phyloP scores from a whole-genome alignment of 1,139 yeast species.

The Debaryomyces psychrophilus region DNA sequence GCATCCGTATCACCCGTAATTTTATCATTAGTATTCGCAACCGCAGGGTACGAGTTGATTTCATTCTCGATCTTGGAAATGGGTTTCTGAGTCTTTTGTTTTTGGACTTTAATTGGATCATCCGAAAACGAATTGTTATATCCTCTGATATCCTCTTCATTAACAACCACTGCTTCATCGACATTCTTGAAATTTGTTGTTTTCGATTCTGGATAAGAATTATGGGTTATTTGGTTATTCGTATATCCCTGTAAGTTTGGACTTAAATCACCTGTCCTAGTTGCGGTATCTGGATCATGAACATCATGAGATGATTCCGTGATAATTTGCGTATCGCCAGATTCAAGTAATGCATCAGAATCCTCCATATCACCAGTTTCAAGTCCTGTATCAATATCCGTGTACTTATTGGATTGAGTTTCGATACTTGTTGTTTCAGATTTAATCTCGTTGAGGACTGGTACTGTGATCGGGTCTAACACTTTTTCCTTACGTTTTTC shows the following conservation, averaged over 20 bases:
- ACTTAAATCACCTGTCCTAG: not conserved
- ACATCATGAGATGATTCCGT: not conserved
- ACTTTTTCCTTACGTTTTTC: constrained; percentile 6
- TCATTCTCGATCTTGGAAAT: not conserved
- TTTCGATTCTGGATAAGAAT: not conserved
- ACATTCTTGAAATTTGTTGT: not conserved
- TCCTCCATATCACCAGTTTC: constrained; percentile 12
- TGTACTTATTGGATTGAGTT: constrained; percentile 1
- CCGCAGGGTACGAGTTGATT: not conserved
- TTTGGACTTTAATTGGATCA: not conserved
- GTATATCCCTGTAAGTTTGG: not conserved
- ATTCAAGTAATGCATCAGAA: constrained; percentile 11
- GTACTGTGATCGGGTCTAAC: constrained; percentile 15
- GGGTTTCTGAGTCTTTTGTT: not conserved
- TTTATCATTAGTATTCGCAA: not conserved
- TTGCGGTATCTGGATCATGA: not conserved
- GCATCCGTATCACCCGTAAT: not conserved
- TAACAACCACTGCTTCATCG: not conserved
- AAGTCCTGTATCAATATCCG: not conserved
- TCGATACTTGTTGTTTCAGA: constrained; percentile 14
- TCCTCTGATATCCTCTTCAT: not conserved
- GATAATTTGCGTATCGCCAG: not conserved
- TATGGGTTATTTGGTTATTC: not conserved
- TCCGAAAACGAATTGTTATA: not conserved
- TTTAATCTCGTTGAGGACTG: constrained; percentile 18